phyloP scores from a whole-genome alignment of 2,329 filamentous ascomycete species.

The Sclerotinia subarctica region DNA sequence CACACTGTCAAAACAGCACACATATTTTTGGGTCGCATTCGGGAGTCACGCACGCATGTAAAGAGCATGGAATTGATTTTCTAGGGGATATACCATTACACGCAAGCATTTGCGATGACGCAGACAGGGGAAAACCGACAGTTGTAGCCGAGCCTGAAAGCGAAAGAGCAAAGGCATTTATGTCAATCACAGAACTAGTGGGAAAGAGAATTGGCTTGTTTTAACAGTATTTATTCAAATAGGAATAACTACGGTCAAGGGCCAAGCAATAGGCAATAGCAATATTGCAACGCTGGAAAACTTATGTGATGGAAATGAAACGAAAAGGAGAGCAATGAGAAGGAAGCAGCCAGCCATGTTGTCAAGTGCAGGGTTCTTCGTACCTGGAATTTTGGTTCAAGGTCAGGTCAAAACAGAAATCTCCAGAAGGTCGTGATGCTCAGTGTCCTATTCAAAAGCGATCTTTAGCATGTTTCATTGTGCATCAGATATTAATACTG shows the following conservation, averaged over 20 bases:
- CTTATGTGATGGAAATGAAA: background rate
- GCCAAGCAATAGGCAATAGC: background rate
- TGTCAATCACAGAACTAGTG: slow-evolving; percentile 61
- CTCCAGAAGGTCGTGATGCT: background rate
- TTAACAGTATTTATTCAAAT: background rate
- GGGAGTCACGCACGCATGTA: slow-evolving; percentile 66
- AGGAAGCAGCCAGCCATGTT: background rate
- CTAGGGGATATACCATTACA: slow-evolving; percentile 88
- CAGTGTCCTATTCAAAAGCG: slow-evolving; percentile 22
- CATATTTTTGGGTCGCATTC: slow-evolving; percentile 69
- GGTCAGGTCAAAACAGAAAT: slow-evolving; percentile 6
- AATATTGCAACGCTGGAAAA: background rate
- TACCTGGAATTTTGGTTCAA: slow-evolving; percentile 15
- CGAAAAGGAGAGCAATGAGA: background rate
- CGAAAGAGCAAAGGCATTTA: slow-evolving; percentile 67
- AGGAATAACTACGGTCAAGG: background rate
- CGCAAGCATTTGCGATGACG: slow-evolving; percentile 80
- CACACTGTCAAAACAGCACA: slow-evolving; percentile 70
- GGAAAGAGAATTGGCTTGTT: slow-evolving; percentile 34
- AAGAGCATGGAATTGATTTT: slow-evolving; percentile 70
- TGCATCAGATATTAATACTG: slow-evolving; percentile 11
- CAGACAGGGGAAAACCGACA: slow-evolving; percentile 82
- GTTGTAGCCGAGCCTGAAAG: slow-evolving; percentile 83
- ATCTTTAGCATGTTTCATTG: slow-evolving; percentile 24
- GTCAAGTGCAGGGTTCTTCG: slow-evolving; percentile 3